Evolutionary conservation across 805 yeast species (phyloP).

Genomic region (Huiozyma naganishii): DNA sequence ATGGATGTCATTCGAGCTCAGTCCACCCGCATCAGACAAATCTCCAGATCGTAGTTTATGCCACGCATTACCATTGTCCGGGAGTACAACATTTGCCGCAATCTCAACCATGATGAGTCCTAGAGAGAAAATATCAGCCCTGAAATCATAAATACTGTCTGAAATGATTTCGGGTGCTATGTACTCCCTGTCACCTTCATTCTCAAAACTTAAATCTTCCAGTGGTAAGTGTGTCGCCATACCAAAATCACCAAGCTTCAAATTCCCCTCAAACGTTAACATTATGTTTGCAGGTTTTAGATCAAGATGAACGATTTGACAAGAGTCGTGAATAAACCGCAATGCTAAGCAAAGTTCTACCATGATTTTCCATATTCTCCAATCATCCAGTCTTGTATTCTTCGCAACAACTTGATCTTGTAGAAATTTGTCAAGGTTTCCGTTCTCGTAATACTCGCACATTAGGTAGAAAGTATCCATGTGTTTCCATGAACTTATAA

Average conservation of each 20-base stretch:
- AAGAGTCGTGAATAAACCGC: conserved; percentile 63
- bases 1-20: conserved; percentile 59
- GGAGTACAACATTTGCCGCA: conserved; percentile 89
- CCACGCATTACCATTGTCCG: conserved; percentile 96
- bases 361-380: conserved; percentile 95
- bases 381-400: conserved; percentile 59
- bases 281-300: conserved; percentile 92
- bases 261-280: conserved; percentile 85
- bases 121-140: conserved; percentile 90
- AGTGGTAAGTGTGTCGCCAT: conserved; percentile 79
- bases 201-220: conserved; percentile 51
- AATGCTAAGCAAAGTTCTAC: conserved; percentile 75
- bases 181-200: conserved; percentile 95
- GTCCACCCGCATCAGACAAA: conserved; percentile 83
- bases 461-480: conserved; percentile 71
- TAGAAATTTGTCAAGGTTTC: conserved; percentile 72
- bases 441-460: conserved; percentile 94
- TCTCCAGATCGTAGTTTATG: conserved; percentile 92
- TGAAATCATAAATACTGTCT: conserved; percentile 70
- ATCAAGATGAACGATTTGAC: conserved; percentile 74
- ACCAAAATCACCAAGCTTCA: conserved; percentile 95
- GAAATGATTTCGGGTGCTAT: conserved; percentile 94
- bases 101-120: conserved; percentile 90
- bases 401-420: conserved; percentile 67
- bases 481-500: conserved; percentile 79